Percentiles rank a stretch among this genome's conserved stretches.
phyloP scores from a whole-genome alignment of 495 filamentous ascomycete species.

The Collariella sp. region DNA sequence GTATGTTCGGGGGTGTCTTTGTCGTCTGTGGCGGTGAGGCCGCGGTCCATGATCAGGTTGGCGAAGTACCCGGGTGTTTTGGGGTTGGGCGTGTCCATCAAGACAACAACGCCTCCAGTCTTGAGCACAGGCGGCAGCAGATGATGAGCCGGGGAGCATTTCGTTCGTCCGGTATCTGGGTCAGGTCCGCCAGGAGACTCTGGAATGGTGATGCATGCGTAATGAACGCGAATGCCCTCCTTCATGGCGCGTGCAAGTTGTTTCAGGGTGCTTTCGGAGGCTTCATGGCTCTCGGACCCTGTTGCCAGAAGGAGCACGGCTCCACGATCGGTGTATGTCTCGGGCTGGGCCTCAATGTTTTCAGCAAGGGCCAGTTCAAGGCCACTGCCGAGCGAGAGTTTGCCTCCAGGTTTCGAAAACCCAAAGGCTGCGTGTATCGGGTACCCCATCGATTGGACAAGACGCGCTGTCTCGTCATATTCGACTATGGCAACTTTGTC shows the following conservation, averaged over 20 bases:
- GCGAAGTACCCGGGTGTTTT: slow-evolving; percentile 3
- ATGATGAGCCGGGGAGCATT: slow-evolving; percentile 7
- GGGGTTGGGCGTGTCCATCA: background rate
- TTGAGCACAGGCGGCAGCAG: slow-evolving; percentile 18
- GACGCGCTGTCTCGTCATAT: slow-evolving; percentile 5
- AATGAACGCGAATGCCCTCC: slow-evolving; percentile 22
- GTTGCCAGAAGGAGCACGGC: slow-evolving; percentile 13
- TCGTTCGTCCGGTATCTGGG: background rate
- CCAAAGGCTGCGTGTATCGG: slow-evolving; percentile 4
- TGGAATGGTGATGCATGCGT: slow-evolving; percentile 16
- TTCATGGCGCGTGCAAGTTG: slow-evolving; percentile 12
- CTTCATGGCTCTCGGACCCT: slow-evolving; percentile 3
- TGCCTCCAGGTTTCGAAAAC: background rate
- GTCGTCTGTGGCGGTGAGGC: slow-evolving; percentile 11
- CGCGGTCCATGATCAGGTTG: slow-evolving; percentile 14
- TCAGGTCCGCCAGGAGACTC: background rate
- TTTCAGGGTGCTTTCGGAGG: background rate
- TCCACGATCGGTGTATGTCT: slow-evolving; percentile 16
- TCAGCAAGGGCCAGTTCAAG: slow-evolving; percentile 16
- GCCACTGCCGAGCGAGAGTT: slow-evolving; percentile 8
- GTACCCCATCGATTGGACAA: slow-evolving; percentile 12
- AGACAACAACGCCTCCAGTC: slow-evolving; percentile 16
- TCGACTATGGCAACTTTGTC: slow-evolving; percentile 15
- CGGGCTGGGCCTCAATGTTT: slow-evolving; percentile 13
- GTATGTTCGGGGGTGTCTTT: background rate